These are phyloP conservation scores for Cubamyces sp. DNA, from an alignment of 768 basidiomycete genomes.

Conservation along the genomic window DNA sequence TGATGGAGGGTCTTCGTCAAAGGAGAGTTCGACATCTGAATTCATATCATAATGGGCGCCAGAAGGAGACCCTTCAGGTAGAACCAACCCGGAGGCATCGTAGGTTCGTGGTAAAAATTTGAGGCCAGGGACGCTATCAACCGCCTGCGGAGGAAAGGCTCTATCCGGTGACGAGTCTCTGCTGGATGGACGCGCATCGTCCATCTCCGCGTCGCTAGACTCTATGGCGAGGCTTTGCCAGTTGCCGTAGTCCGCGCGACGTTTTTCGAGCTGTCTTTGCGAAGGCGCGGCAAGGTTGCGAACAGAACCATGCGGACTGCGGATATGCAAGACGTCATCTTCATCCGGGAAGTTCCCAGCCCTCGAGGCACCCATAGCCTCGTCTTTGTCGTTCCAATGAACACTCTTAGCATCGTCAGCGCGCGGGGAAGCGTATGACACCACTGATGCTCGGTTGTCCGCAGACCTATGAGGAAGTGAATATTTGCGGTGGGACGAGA, in stretches of 20 bases:
- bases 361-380: neutral
- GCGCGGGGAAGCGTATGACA: slow-evolving; percentile 9
- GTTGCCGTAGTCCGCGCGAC: slow-evolving; percentile 19
- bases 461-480: neutral
- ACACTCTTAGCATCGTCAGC: neutral
- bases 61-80: neutral
- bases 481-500: neutral
- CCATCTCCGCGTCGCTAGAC: slow-evolving; percentile 21
- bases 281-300: neutral
- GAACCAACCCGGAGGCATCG: neutral
- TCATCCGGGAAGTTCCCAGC: neutral
- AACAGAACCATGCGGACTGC: slow-evolving; percentile 3
- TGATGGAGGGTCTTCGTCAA: neutral
- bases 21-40: neutral
- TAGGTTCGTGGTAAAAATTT: slow-evolving; percentile 1
- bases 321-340: neutral
- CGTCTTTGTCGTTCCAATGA: neutral
- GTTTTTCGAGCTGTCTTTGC: neutral
- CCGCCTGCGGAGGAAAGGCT: neutral
- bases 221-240: slow-evolving; percentile 16
- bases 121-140: neutral
- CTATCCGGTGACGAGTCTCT: slow-evolving; percentile 16
- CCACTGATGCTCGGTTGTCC: slow-evolving; percentile 6
- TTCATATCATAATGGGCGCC: neutral
- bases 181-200: slow-evolving; percentile 8